Evolutionary conservation across 176 grass and related monocot genomes (phyloP).

Genomic region (Triticum aestivum): DNA sequence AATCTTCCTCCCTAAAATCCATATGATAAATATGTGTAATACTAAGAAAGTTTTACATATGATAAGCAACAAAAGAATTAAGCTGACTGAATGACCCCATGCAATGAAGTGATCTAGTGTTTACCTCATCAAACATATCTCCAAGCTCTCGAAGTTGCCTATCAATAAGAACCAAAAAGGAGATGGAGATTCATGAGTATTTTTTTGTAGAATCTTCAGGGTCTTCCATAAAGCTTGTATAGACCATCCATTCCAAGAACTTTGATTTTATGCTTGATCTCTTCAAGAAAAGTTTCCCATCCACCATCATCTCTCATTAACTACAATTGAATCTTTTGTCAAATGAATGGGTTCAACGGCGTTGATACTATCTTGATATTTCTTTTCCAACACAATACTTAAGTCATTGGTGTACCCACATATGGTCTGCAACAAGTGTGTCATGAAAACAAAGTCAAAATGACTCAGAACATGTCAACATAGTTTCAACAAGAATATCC

Average conservation of each 20-base stretch:
- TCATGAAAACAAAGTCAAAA: not conserved
- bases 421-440: not conserved
- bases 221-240: not conserved
- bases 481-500: not conserved
- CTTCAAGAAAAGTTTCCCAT: too few species aligned
- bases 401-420: not conserved
- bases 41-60: not conserved
- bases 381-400: not conserved
- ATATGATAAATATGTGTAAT: not conserved
- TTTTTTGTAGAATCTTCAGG: not conserved
- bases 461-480: not conserved
- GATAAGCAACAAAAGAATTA: not conserved
- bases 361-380: not conserved
- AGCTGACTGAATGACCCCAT: not conserved
- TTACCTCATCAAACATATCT: not conserved
- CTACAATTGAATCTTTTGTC: not conserved
- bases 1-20: not conserved
- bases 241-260: not conserved
- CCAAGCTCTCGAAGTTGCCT: not conserved
- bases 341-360: not conserved
- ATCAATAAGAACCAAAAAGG: not conserved
- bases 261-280: not conserved
- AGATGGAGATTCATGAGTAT: not conserved
- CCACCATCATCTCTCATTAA: not conserved
- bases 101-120: too few species aligned